Evolutionary conservation across 305 asterid species (phyloP), one percentile per base, ranked within the genome.

Genomic region (Salvia sclarea): DNA sequence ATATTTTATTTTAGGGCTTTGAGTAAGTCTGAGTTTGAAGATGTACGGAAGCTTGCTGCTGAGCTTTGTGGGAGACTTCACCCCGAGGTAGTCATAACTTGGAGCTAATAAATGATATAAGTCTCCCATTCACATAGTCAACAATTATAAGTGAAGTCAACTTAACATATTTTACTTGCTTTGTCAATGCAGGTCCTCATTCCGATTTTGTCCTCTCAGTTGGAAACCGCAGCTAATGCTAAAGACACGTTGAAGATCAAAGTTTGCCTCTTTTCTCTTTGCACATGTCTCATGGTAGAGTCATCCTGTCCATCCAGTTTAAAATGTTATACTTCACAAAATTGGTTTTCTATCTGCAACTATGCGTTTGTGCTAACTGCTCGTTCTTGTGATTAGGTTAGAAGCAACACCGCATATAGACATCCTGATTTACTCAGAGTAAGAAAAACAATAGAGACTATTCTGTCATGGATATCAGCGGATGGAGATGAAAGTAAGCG

Each of bases 51-150:
- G 80, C 96, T 92, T 73, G 91, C 97, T 40, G 94, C 98, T 4
- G 98, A 90, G 81, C 96, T 92, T 47, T 92, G 96, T 76, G 98
- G 97, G 68, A 79, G 95, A 76, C 84, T 90, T 73, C 95, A 90
- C 75, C 97, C 96, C 6, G 58, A 84, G 80, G 98, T 90, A 77
- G 83, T 48, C 49, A 41, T 66, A 49, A 57, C 71, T 43, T 59
- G n/a, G n/a, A n/a, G n/a, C n/a, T n/a, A n/a, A n/a, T n/a, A n/a
- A n/a, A n/a, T n/a, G n/a, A n/a, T n/a, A n/a, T n/a, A n/a, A n/a
- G n/a, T n/a, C n/a, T n/a, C n/a, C n/a, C n/a, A n/a, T n/a, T n/a
- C n/a, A n/a, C n/a, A n/a, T n/a, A n/a, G n/a, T n/a, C n/a, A n/a
- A n/a, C n/a, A 5, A 22, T 14, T 17, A 55, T 14, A 54, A 54